A percentile compares a stretch with the other conserved stretches of the same genome.
These are phyloP conservation scores for Botryococcus braunii DNA, from an alignment of 163 green algal genomes.

Conservation along the genomic window DNA sequence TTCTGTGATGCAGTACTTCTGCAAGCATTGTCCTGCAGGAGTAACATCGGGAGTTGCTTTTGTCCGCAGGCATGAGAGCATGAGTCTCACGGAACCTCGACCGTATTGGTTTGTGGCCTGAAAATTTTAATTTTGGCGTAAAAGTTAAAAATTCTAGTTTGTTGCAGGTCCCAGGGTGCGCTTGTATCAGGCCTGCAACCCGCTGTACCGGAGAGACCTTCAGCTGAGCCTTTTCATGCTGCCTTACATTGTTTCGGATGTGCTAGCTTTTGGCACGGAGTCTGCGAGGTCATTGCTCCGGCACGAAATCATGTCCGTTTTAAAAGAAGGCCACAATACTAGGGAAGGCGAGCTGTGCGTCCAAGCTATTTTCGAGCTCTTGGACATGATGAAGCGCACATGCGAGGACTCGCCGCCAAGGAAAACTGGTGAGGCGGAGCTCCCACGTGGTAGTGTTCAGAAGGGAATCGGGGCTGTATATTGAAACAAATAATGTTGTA, in stretches of 20 bases:
- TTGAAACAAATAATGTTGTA: too few relatives aligned
- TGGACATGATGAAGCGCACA: conserved; percentile 68
- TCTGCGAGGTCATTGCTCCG: conserved; percentile 8
- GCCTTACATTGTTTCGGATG: conserved; percentile 65
- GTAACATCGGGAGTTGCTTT: not conserved
- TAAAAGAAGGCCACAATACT: conserved; percentile 16
- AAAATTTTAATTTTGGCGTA: not conserved
- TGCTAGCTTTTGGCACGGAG: conserved; percentile 13
- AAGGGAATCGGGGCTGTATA: too few relatives aligned
- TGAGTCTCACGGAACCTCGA: not conserved
- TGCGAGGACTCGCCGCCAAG: too few relatives aligned
- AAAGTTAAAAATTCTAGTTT: not conserved
- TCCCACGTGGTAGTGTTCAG: too few relatives aligned
- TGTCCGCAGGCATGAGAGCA: not conserved
- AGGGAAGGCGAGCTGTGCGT: conserved; percentile 60
- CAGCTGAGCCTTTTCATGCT: conserved; percentile 69
- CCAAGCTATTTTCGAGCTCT: conserved; percentile 55
- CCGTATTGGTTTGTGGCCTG: not conserved
- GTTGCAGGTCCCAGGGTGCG: conserved; percentile 20
- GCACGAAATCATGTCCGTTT: conserved; percentile 26
- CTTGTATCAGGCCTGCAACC: conserved; percentile 53
- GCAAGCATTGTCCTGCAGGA: not conserved
- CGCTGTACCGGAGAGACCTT: conserved; percentile 60
- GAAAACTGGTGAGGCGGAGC: too few relatives aligned
- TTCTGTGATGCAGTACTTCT: not conserved